Conservation (phyloP, 306 rosid genomes). For the Cucurbita maxima region DNA sequence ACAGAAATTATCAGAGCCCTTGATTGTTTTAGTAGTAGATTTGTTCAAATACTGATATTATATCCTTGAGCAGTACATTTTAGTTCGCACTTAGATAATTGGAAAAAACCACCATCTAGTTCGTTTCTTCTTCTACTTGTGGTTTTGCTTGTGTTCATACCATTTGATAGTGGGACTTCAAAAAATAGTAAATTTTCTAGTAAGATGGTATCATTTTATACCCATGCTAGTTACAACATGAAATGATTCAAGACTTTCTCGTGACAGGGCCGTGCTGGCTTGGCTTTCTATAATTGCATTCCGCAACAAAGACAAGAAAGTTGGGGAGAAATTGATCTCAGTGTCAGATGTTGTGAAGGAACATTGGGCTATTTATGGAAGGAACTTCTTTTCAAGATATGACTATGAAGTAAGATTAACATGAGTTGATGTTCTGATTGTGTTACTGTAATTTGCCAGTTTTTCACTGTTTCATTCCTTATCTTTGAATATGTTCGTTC, state of each 20-base stretch:
- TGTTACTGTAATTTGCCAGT: neutral
- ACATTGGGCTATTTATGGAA: conserved; percentile 87
- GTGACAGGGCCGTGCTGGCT: conserved; percentile 87
- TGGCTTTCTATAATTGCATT: conserved; percentile 90
- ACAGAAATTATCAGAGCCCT: neutral
- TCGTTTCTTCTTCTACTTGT: neutral
- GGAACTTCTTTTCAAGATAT: conserved; percentile 89
- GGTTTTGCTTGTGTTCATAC: neutral
- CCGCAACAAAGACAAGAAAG: conserved; percentile 70
- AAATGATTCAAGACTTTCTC: neutral
- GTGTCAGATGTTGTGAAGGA: conserved; percentile 68
- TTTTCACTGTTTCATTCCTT: conserved; percentile 8
- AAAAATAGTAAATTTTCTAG: neutral
- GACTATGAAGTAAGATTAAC: conserved; percentile 64
- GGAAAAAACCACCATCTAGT: neutral
- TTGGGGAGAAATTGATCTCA: conserved; percentile 70
- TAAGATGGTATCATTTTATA: neutral
- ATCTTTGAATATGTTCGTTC: conserved; percentile 9
- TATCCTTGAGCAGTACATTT: neutral
- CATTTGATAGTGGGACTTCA: neutral
- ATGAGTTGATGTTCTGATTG: neutral
- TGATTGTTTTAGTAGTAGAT: neutral
- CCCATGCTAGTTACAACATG: neutral
- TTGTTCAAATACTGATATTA: neutral
- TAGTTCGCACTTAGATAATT: neutral